Conservation (phyloP, 306 rosid species). For the Comarum palustre region DNA sequence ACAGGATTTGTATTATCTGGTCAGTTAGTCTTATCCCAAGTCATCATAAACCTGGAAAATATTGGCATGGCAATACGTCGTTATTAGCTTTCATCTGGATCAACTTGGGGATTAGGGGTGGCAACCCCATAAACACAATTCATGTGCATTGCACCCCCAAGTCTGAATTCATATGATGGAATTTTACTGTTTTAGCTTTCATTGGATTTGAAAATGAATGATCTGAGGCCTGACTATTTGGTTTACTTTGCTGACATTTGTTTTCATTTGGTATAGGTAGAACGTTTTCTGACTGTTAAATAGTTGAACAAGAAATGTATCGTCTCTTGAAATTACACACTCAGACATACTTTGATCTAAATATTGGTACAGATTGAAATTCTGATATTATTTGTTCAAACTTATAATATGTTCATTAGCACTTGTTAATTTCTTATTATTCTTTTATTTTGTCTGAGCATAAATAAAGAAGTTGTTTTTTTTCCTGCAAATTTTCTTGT, state of each 20-base stretch:
- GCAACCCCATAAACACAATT: background rate
- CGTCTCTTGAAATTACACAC: background rate
- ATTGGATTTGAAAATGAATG: background rate
- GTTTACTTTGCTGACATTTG: background rate
- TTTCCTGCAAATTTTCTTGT: no score
- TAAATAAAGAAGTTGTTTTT: no score
- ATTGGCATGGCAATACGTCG: background rate
- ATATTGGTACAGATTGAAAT: background rate
- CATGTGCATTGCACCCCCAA: background rate
- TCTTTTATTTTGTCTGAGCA: background rate
- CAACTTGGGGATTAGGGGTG: background rate
- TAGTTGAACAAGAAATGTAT: background rate
- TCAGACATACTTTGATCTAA: background rate
- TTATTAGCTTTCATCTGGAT: background rate
- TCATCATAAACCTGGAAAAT: slow-evolving; percentile 4
- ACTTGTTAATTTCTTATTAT: background rate
- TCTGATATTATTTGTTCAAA: background rate
- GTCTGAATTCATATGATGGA: background rate
- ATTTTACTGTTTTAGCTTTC: background rate
- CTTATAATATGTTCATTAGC: background rate
- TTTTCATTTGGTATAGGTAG: background rate
- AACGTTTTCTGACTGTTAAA: background rate
- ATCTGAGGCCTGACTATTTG: background rate
- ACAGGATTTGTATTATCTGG: background rate
- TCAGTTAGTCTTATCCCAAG: background rate